Base-by-base conservation (phyloP, 1,284 basidiomycete species). In the Ustilago cynodontis region DNA sequence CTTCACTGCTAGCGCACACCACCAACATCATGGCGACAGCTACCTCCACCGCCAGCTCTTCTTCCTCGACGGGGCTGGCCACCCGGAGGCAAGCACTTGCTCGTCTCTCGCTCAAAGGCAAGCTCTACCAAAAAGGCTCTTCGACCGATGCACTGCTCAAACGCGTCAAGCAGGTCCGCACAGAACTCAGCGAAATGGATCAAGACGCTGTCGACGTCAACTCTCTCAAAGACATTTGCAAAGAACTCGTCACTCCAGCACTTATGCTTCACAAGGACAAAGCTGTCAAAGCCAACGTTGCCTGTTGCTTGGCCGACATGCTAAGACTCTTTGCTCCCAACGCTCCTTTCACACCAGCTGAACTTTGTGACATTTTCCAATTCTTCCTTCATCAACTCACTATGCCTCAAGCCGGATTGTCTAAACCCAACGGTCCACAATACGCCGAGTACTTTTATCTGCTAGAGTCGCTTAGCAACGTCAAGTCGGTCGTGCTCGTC, bases 301-400 rank as follows among this genome's bases (percentile, higher is more conserved):
- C 94, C 0, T 97, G 94, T 87, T 98, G 95, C 87, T 89, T 99
- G 20, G 94, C 95, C 1, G 95, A 99, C 86, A 88, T 98, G 67
- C 90, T 99, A 56, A 88, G 94, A 39, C 89, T 99, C 52, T 98
- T 95, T 86, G 97, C 97, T 0, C 97, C 97, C 1, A 94, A 98
- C 84, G 96, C 97, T 31, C 97, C 97, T 11, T 99, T 96, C 86
- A 95, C 92, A 3, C 91, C 91, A 55, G 87, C 89, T 53, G 93
- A 98, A 86, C 90, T 98, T 43, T 66, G 82, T 75, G 72, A 79
- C 49, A 77, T 84, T 50, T 82, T 85, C 65, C 69, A 81, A 26
- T 87, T 98, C 95, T 87, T 96, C 54, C 68, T 86, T 3, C 64
- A 72, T 26, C 76, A 80, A 57, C 78, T 86, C 57, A 84, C 82